Base-by-base conservation (phyloP, 2,329 filamentous ascomycete species). In the Onygenales sp. region DNA sequence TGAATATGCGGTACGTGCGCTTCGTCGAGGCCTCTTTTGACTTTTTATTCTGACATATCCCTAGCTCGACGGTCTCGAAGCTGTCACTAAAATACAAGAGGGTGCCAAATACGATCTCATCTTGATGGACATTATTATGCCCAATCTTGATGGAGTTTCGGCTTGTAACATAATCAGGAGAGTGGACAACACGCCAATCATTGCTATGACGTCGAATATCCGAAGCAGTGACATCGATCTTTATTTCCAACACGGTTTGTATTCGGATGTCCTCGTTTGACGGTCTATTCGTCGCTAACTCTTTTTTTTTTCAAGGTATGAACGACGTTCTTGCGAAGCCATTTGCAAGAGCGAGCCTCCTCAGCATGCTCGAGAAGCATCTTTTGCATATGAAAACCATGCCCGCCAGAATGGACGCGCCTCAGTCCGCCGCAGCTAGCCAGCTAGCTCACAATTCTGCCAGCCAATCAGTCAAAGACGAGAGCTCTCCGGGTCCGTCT, bases 171-270 rank as follows among this genome's bases (percentile, higher is more conserved):
- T 95, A 57, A 96, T 98, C 59, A 84, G 92, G 51, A 88, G 95
- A 65, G 88, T 92, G 57, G 84, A 90, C 58, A 82, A 83, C 39
- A 82, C 84, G 5, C 93, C 93, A 0, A 94, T 98, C 62, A 88
- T 98, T 54, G 93, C 93, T 46, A 97, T 98, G 93, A 98, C 93
- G 2, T 96, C 92, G 3, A 98, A 97, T 66, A 97, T 98, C 59
- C 83, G 93, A 59, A 91, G 89, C 56, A 92, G 96, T 63, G 93
- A 98, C 67, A 94, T 97, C 57, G 88, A 92, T 52, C 91, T 94
- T 74, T 98, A 98, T 67, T 97, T 96, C 74, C 85, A 92, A 63
- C 91, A 95, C 73, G 93, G 91, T 93, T 79, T 76, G 85, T 31
- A 34, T 34, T 17, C 21, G 9, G 14, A 21, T 42, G 31, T 42